Base-by-base conservation (phyloP, 2,329 filamentous ascomycete species). In the Sporothrix luriei region DNA sequence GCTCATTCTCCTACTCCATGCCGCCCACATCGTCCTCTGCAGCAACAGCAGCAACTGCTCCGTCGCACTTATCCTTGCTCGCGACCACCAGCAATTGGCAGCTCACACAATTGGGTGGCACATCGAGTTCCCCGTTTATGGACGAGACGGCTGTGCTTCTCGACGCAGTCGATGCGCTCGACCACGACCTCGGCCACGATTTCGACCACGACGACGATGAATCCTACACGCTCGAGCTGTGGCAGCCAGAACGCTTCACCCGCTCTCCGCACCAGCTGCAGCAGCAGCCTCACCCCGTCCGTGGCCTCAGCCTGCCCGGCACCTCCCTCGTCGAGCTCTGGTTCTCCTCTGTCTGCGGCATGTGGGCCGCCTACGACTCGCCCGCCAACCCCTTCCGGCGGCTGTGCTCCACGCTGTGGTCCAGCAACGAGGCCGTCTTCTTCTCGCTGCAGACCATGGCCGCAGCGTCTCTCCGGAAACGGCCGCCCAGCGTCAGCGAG, bases 351-450 rank as follows among this genome's bases (percentile, higher is more conserved):
- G 80, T 82, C 7, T 82, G 80, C 51, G 76, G 80, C 0, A 75
- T 77, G 16, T 82, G 80, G 80, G 81, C 80, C 0, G 79, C 78
- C 5, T 80, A 79, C 40, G 80, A 82, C 70, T 81, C 80, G 19
- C 73, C 76, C 19, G 70, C 74, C 3, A 82, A 81, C 26, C 74
- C 79, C 29, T 81, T 81, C 59, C 78, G 80, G 0, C 78, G 76
- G 46, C 74, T 82, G 7, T 80, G 80, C 2, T 75, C 76, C 4
- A 76, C 77, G 21, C 74, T 79, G 9, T 81, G 80, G 76, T 76
- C 78, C 1, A 75, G 76, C 5, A 80, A 79, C 0, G 76, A 77
- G 1, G 74, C 79, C 1, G 79, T 82, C 0, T 80, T 79, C 66
- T 79, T 76, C 64, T 77, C 78, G 11, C 71, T 82, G 11, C 79